Conservation (phyloP, 106 monocot genomes). For the Dendrobium huoshanense region DNA sequence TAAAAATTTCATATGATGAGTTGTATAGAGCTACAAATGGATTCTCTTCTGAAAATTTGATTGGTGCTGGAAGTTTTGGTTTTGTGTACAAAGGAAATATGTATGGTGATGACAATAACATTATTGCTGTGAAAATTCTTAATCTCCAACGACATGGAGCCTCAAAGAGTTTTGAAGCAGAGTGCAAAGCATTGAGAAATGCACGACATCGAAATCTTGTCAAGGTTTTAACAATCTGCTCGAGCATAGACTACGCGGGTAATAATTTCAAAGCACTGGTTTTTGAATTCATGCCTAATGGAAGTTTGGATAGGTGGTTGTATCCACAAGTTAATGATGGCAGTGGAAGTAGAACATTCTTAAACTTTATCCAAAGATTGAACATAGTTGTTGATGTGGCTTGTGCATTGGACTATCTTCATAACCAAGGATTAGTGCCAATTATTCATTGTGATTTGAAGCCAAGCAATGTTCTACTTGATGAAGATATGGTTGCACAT, state of each 20-base stretch:
- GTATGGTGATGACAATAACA: not conserved
- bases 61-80: slow-evolving; percentile 15
- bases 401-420: slow-evolving; percentile 43
- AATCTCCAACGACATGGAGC: slow-evolving; percentile 32
- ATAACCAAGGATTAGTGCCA: slow-evolving; percentile 17
- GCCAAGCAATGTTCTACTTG: slow-evolving; percentile 12
- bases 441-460: slow-evolving; percentile 53
- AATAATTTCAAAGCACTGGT: slow-evolving; percentile 35
- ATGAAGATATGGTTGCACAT: slow-evolving; percentile 30
- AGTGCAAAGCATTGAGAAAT: slow-evolving; percentile 28
- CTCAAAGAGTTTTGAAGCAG: slow-evolving; percentile 32
- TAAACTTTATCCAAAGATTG: slow-evolving; percentile 11
- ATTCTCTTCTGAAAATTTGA: slow-evolving; percentile 27
- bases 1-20: slow-evolving; percentile 23
- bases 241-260: slow-evolving; percentile 7
- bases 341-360: not conserved
- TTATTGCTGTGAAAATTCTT: slow-evolving; percentile 35
- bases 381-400: slow-evolving; percentile 47
- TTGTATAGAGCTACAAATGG: slow-evolving; percentile 19
- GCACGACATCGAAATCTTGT: slow-evolving; percentile 38
- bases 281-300: slow-evolving; percentile 24
- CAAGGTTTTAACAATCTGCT: slow-evolving; percentile 25
- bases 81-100: slow-evolving; percentile 28
- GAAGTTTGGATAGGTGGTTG: slow-evolving; percentile 26
- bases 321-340: not conserved